Conservation (phyloP, 2,329 filamentous ascomycete species). For the Ophiognomonia clavigignenti-juglandacearum region DNA sequence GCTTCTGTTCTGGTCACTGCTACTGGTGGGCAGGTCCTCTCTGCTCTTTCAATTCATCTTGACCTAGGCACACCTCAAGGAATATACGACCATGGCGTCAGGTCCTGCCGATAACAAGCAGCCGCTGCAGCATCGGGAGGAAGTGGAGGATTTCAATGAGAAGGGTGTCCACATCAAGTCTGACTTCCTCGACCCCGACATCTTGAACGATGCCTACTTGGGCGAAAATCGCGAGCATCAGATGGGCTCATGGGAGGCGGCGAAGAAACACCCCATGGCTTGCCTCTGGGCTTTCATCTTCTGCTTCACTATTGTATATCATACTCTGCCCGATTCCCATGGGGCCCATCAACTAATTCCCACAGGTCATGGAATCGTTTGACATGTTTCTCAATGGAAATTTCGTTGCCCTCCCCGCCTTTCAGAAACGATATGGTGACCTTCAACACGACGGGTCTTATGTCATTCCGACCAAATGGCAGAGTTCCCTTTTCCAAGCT, state of each 20-base stretch:
- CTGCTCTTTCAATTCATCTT: too few species aligned
- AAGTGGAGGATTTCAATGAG: too few species aligned
- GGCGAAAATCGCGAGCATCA: constrained; percentile 39
- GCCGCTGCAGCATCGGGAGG: too few species aligned
- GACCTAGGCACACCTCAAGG: too few species aligned
- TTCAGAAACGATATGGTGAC: constrained; percentile 32
- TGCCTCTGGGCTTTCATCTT: constrained; percentile 37
- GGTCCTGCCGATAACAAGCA: too few species aligned
- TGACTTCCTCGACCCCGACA: constrained; percentile 26
- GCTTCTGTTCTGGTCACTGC: too few species aligned
- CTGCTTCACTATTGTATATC: too few species aligned
- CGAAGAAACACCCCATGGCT: constrained; percentile 37
- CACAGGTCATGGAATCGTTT: constrained; percentile 45
- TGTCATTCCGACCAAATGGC: constrained; percentile 50
- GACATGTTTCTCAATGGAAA: constrained; percentile 43
- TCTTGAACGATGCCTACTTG: constrained; percentile 35
- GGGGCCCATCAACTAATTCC: not conserved
- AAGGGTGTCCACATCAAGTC: too few species aligned
- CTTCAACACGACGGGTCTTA: constrained; percentile 19
- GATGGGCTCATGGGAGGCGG: constrained; percentile 33
- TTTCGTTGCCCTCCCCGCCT: constrained; percentile 37
- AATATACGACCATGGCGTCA: too few species aligned
- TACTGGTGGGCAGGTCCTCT: too few species aligned
- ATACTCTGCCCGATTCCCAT: not conserved
- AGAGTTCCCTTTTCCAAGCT: constrained; percentile 49